Percentiles rank a stretch among this genome's conserved stretches.
Conservation (phyloP, 306 rosid species). For the Dicorynia guianensis region DNA sequence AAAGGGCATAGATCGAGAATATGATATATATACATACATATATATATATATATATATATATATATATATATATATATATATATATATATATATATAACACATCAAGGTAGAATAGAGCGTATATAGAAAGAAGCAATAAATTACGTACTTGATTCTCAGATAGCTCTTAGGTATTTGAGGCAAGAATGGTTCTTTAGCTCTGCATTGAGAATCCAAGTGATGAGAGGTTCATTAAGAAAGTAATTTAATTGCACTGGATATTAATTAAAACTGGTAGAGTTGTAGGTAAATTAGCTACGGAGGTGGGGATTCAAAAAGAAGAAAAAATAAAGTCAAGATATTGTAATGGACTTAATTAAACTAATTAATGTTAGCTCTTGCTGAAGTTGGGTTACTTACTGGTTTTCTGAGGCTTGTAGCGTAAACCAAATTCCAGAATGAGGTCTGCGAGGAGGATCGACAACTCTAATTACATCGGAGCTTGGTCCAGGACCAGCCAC, state of each 20-base stretch:
- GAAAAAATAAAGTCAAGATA: too few relatives aligned
- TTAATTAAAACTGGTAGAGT: too few relatives aligned
- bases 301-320: too few relatives aligned
- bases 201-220: slow-evolving; percentile 54
- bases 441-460: slow-evolving; percentile 87
- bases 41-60: too few relatives aligned
- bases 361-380: too few relatives aligned
- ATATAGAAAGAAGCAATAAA: not conserved
- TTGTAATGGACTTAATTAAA: too few relatives aligned
- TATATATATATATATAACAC: too few relatives aligned
- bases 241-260: slow-evolving; percentile 10
- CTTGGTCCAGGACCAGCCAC: slow-evolving; percentile 65
- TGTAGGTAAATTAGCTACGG: too few relatives aligned
- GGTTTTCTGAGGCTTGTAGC: slow-evolving; percentile 87
- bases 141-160: slow-evolving; percentile 82
- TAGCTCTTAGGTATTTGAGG: slow-evolving; percentile 93
- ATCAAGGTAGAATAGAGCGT: not conserved
- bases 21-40: too few relatives aligned
- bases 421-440: slow-evolving; percentile 96
- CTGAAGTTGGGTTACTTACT: slow-evolving; percentile 53
- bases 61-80: too few relatives aligned
- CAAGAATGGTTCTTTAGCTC: slow-evolving; percentile 80
- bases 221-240: not conserved
- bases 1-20: not conserved
- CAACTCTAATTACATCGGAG: slow-evolving; percentile 64